phyloP scores from a whole-genome alignment of 2,329 filamentous ascomycete genomes.

The Passalora sequoiae region DNA sequence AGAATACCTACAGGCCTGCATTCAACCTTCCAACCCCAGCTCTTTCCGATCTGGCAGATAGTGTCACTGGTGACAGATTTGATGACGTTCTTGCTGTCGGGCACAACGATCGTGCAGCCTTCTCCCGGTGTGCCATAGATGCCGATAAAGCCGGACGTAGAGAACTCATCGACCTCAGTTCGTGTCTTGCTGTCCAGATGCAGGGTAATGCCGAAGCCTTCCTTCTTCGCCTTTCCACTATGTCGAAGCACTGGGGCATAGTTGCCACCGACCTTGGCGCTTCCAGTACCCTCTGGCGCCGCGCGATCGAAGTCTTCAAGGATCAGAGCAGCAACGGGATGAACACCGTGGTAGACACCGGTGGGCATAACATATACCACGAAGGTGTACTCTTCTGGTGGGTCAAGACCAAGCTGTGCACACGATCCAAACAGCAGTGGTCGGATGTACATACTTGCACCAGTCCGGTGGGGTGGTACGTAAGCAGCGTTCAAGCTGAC shows the following conservation, averaged over 20 bases:
- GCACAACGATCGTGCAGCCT: conserved; percentile 69
- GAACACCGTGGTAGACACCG: conserved; percentile 86
- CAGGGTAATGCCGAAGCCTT: conserved; percentile 89
- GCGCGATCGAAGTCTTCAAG: conserved; percentile 90
- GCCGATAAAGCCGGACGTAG: conserved; percentile 88
- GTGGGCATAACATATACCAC: conserved; percentile 85
- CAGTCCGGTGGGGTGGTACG: conserved; percentile 83
- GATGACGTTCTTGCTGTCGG: conserved; percentile 82
- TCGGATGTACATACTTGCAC: conserved; percentile 87
- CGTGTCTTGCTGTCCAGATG: conserved; percentile 83
- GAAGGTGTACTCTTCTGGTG: conserved; percentile 90
- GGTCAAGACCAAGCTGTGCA: conserved; percentile 78
- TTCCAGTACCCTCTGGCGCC: conserved; percentile 84
- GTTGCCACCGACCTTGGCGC: conserved; percentile 92
- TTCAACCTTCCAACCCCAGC: conserved; percentile 81
- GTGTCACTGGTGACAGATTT: conserved; percentile 79
- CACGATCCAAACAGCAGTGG: conserved; percentile 82
- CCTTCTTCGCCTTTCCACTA: conserved; percentile 71
- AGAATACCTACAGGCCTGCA: conserved; percentile 54
- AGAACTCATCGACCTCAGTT: conserved; percentile 90
- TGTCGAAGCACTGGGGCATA: conserved; percentile 87
- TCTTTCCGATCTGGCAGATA: conserved; percentile 67
- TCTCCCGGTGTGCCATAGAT: conserved; percentile 54
- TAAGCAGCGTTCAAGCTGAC: conserved; percentile 85
- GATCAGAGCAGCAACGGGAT: conserved; percentile 81